Base-by-base conservation (phyloP, 345 rosid species). In the Tarenaya hassleriana region DNA sequence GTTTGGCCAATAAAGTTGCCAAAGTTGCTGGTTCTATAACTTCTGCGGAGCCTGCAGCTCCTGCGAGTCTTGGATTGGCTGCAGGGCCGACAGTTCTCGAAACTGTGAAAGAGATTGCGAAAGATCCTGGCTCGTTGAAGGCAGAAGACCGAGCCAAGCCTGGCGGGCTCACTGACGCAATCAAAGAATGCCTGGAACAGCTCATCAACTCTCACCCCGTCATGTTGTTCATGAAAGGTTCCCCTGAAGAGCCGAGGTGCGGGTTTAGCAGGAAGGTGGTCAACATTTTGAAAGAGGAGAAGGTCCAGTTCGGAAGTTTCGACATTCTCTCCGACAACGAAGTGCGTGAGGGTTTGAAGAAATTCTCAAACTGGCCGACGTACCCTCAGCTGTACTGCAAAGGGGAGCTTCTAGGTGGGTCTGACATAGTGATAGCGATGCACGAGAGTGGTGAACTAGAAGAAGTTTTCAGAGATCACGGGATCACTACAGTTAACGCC, bases 331-430 rank as follows among this genome's bases (percentile, higher is more conserved):
- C 77, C 0, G 89, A 86, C 31, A 69, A 68, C 33, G 84, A 78
- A 68, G 85, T 94, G 66, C 80, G 95, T 29, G 97, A 94, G 69
- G 99, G 95, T 10, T 75, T 88, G 79, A 94, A 94, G 79, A 75
- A 83, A 72, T 83, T 75, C 78, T 94, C 95, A 3, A 82, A 94
- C 56, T 88, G 99, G 99, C 99, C 99, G n/a, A 94, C 99, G 31
- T 94, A 66, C 70, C 99, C 99, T 67, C 97, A 88, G 76, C 80
- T 94, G 45, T 94, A 83, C 69, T 82, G 81, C 81, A 88, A 77
- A 9, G 95, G 99, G 34, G 97, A 94, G 60, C 91, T 94, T 47
- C 85, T 94, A 13, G 99, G 99, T 63, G 99, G 99, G 43, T 71
- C 75, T 68, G 99, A 94, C 69, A 94, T 94, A 27, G 80, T 15